Evolutionary conservation across 2,329 filamentous ascomycete species (phyloP).

Genomic region (Aspergillus alliaceus): DNA sequence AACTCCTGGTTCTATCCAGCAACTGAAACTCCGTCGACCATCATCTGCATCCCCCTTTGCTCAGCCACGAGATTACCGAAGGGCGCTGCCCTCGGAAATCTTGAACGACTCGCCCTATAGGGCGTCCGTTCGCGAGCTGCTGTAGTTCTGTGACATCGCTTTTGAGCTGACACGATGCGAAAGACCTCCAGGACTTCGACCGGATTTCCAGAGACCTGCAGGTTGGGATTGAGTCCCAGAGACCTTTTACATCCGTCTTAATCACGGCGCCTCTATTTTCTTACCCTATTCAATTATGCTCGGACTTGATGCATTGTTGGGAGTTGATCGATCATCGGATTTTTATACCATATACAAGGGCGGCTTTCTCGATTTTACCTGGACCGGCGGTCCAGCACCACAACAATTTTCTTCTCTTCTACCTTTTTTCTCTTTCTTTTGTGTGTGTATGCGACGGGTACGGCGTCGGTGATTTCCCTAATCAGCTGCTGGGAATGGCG

Average conservation of each 20-base stretch:
- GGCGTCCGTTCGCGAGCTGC: slow-evolving; percentile 18
- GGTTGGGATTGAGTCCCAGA: slow-evolving; percentile 16
- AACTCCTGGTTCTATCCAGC: slow-evolving; percentile 18
- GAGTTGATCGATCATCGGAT: slow-evolving; percentile 27
- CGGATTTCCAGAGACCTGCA: slow-evolving; percentile 16
- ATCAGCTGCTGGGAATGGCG: slow-evolving; percentile 7
- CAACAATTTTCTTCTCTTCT: not conserved
- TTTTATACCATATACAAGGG: slow-evolving; percentile 23
- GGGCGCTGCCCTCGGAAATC: slow-evolving; percentile 35
- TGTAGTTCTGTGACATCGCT: slow-evolving; percentile 7
- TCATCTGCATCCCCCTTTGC: slow-evolving; percentile 41
- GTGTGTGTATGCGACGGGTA: not conserved
- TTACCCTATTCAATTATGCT: slow-evolving; percentile 12
- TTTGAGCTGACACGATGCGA: not conserved
- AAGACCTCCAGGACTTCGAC: slow-evolving; percentile 7
- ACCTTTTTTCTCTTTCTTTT: not conserved
- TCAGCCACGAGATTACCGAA: slow-evolving; percentile 39
- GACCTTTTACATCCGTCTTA: slow-evolving; percentile 6
- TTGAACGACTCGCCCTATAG: slow-evolving; percentile 29
- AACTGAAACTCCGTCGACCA: slow-evolving; percentile 40
- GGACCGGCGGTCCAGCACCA: slow-evolving; percentile 13
- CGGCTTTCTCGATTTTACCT: slow-evolving; percentile 20
- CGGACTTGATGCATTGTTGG: slow-evolving; percentile 31
- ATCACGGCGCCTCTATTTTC: slow-evolving; percentile 8
- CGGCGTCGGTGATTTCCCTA: slow-evolving; percentile 5